phyloP scores from a whole-genome alignment of 805 yeast species.

The Spathaspora girioi region DNA sequence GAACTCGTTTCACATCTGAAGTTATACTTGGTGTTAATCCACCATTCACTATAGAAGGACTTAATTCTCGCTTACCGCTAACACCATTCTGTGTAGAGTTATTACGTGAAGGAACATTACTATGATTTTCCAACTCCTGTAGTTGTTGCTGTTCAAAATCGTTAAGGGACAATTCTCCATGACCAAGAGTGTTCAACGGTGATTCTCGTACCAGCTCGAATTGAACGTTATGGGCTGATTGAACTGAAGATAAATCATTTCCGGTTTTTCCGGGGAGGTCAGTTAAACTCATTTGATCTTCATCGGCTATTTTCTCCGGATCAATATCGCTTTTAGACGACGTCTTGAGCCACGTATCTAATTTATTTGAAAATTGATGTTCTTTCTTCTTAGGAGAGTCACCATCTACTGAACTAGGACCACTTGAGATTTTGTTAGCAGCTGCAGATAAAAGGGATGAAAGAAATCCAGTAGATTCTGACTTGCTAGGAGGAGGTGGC shows the following conservation, averaged over 20 bases:
- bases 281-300: background rate
- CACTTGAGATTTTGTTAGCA: constrained; percentile 7
- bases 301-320: constrained; percentile 1
- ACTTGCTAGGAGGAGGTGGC: background rate
- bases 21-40: background rate
- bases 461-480: constrained; percentile 31
- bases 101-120: background rate
- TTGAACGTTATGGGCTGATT: constrained; percentile 26
- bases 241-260: constrained; percentile 1
- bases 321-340: constrained; percentile 12
- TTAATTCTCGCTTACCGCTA: constrained; percentile 9
- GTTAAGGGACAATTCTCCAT: constrained; percentile 37
- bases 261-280: background rate
- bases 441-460: constrained; percentile 46
- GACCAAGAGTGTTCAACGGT: constrained; percentile 46
- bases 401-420: constrained; percentile 1
- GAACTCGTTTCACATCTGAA: constrained; percentile 12
- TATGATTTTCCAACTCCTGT: background rate
- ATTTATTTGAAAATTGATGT: constrained; percentile 18
- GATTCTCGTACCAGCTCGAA: constrained; percentile 47
- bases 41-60: constrained; percentile 16
- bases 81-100: background rate
- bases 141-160: constrained; percentile 9
- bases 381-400: constrained; percentile 9
- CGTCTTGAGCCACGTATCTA: constrained; percentile 20